These are phyloP conservation scores for Hysterangium stoloniferum DNA, from an alignment of 768 basidiomycete genomes.

Conservation along the genomic window DNA sequence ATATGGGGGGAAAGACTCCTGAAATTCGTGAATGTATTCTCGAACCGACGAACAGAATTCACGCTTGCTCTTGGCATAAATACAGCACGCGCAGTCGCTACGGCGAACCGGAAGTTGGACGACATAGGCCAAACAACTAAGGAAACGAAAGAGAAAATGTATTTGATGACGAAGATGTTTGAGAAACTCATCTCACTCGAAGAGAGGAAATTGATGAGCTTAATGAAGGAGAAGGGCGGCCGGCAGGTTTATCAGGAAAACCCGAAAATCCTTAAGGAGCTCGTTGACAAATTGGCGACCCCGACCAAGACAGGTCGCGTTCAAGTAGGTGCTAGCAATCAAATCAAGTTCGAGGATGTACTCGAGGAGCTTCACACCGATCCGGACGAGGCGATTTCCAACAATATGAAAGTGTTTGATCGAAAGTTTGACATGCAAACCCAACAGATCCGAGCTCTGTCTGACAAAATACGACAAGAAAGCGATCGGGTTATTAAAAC, in stretches of 20 bases:
- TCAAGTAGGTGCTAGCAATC: no score
- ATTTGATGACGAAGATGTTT: constrained; percentile 5
- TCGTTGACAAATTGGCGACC: no score
- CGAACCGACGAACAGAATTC: constrained; percentile 19
- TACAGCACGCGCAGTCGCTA: constrained; percentile 19
- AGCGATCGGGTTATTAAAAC: constrained; percentile 33
- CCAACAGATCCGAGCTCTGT: constrained; percentile 32
- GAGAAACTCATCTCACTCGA: not conserved
- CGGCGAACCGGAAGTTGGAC: constrained; percentile 16
- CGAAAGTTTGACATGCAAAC: constrained; percentile 33
- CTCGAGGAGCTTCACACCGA: constrained; percentile 15
- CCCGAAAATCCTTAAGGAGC: constrained; percentile 12
- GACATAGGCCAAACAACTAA: not conserved
- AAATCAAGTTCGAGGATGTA: constrained; percentile 19
- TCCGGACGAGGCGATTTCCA: constrained; percentile 23
- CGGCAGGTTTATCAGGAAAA: constrained; percentile 7
- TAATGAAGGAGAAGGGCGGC: constrained; percentile 12
- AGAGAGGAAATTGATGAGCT: constrained; percentile 7
- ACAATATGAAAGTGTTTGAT: constrained; percentile 38
- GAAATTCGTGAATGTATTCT: constrained; percentile 19
- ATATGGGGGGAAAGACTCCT: constrained; percentile 24
- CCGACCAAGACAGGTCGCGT: no score
- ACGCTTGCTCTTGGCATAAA: constrained; percentile 23
- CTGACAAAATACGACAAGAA: constrained; percentile 28
- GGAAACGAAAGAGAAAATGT: constrained; percentile 14